Evolutionary conservation across 805 yeast genomes (phyloP), one percentile per base, ranked within the genome.

Genomic region (Debaryomyces maramus): DNA sequence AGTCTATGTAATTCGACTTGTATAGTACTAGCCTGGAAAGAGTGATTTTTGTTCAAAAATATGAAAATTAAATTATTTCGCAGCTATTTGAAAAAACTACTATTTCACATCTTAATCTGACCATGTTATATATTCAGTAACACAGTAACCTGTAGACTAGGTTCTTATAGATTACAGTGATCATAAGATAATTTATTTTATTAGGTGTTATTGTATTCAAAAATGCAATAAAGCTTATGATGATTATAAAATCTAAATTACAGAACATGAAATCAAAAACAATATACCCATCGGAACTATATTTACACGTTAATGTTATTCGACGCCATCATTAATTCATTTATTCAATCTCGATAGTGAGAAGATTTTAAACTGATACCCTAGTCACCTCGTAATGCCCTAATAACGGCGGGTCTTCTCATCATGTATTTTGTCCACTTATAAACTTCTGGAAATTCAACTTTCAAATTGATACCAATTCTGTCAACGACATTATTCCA

Each of bases 401-500:
- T 77, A 19, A 85, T 73, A 21, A 90, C 97, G 1, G 93, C 90
- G 3, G 96, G 95, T 57, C 97, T 79, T 63, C 91, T 80, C 96
- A 90, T 86, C 96, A 90, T 88, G 54, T 82, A 83, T 59, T 85
- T 84, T 8, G 97, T 90, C 97, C 97, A 90, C 61, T 88, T 88
- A 70, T 87, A 89, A 34, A 89, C 97, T 66, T 90, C 97, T 1
- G 97, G 97, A 58, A 85, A 89, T 60, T 90, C 97, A 21, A 78
- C 75, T 60, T 85, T 84, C 53, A 90, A 77, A 54, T 86, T 87
- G 46, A 90, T 88, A 6, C 97, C 97, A 39, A 90, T 85, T 54
- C 96, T 74, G 60, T 87, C 96, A 39, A 90, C 95, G 13, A 90
- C 97, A 55, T 89, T 90, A 62, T 90, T 90, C 98, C 98, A 90